These are phyloP conservation scores for Pleurostoma richardsiae DNA, from an alignment of 2,329 filamentous ascomycete genomes.

Conservation along the genomic window DNA sequence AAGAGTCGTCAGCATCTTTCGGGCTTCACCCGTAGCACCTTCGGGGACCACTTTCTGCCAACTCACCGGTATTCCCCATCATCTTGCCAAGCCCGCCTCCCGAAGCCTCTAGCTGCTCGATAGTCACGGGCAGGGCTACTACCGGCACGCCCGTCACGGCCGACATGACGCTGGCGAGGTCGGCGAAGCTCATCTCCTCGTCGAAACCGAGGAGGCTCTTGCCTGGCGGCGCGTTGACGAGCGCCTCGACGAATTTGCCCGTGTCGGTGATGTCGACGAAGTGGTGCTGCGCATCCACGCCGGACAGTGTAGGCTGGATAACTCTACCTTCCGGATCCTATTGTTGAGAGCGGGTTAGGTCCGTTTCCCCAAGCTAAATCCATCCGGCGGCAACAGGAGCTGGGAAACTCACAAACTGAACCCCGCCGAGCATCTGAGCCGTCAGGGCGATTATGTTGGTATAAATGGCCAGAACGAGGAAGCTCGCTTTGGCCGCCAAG, in stretches of 20 bases:
- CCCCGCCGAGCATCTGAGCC: neutral
- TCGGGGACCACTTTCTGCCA: no score
- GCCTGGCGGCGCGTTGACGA: neutral
- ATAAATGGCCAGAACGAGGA: conserved; percentile 18
- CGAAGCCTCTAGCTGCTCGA: neutral
- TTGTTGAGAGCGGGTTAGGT: neutral
- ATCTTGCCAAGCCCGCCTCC: neutral
- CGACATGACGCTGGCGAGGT: neutral
- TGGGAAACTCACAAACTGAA: neutral
- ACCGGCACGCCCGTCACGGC: neutral
- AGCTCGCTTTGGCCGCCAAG: conserved; percentile 28
- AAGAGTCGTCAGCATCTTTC: no score
- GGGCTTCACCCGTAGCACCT: no score
- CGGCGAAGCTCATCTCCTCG: neutral
- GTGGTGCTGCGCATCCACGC: neutral
- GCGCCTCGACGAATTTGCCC: neutral
- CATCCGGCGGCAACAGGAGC: neutral
- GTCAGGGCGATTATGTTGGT: conserved; percentile 3
- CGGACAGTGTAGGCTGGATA: neutral
- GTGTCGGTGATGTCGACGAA: neutral
- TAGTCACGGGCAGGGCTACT: neutral
- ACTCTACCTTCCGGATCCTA: neutral
- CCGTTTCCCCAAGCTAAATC: neutral
- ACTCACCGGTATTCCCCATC: neutral
- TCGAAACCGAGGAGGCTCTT: neutral